Conservation (phyloP, 495 filamentous ascomycete species). For the Lineolata rhizophorae region DNA sequence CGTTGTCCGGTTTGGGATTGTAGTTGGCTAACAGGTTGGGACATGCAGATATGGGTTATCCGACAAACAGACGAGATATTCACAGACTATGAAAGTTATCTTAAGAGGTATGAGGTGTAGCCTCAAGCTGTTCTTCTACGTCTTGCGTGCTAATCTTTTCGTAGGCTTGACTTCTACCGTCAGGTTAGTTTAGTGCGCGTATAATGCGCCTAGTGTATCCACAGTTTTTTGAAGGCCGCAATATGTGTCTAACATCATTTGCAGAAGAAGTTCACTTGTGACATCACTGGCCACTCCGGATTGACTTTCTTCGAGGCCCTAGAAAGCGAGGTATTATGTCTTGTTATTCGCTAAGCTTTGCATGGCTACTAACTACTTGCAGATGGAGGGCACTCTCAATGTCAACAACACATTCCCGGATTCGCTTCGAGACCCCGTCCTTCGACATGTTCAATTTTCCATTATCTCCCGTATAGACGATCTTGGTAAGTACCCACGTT, state of each 20-base stretch:
- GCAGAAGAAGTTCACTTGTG: constrained; percentile 75
- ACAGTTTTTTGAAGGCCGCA: too few species aligned
- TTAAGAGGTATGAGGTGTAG: constrained; percentile 54
- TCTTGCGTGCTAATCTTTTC: background rate
- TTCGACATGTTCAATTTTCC: constrained; percentile 78
- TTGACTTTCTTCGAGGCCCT: constrained; percentile 87
- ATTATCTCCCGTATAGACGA: constrained; percentile 80
- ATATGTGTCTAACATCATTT: constrained; percentile 7
- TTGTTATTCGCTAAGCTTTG: constrained; percentile 3
- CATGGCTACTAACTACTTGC: constrained; percentile 4
- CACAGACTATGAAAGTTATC: constrained; percentile 67
- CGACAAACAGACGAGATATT: constrained; percentile 80
- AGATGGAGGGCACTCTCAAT: constrained; percentile 71
- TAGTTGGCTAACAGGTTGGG: constrained; percentile 5
- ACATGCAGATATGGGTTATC: constrained; percentile 68
- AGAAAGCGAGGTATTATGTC: constrained; percentile 61
- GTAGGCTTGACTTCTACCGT: constrained; percentile 79
- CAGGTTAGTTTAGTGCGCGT: constrained; percentile 38
- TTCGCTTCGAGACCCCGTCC: constrained; percentile 69
- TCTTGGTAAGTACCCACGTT: constrained; percentile 39
- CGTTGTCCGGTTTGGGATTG: too few species aligned
- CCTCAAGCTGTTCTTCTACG: background rate
- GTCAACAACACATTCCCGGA: constrained; percentile 85
- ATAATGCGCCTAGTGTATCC: background rate
- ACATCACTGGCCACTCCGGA: constrained; percentile 82